Base-by-base conservation (phyloP, 108 stramenopile genomes). In the Skeletonema tropicum region DNA sequence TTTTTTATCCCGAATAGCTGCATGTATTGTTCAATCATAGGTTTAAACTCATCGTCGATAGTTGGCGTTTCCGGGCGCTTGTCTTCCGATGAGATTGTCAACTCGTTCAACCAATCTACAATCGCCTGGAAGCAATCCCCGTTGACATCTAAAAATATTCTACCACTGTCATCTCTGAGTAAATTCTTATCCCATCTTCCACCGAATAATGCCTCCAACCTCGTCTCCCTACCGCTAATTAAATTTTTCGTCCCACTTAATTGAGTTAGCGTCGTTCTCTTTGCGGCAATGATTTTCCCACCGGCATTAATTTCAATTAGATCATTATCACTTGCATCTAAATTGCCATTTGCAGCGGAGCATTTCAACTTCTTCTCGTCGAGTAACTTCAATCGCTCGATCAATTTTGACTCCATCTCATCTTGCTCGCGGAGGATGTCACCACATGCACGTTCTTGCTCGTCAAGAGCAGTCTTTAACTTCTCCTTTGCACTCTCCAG, bases 181-280 rank as follows among this genome's bases (percentile, higher is more conserved):
- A 75, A 25, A 10, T 42, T 69, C 19, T 75, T 75, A 13, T 75
- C 74, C 74, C 74, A 75, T n/a, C 41, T 42, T 5, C 74, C 74
- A 32, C 74, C 68, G 25, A 75, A 75, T 12, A 75, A 45, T 30
- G 67, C 74, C 25, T 75, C 74, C 6, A 75, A 17, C 21, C 68
- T 59, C 30, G 68, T 69, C 26, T 2, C 68, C 74, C 29, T 58
- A 46, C 19, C 26, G 26, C 26, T 29, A 29, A 29, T 29, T 29
- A 29, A 29, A 29, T 29, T 29, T 2, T 29, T 29, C 26, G 26
- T 29, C 26, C 26, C 26, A 29, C 26, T 29, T 29, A 75, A 5
- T 23, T 68, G 68, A n/a, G 36, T 41, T 7, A 75, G 55, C 14
- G 36, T 41, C 11, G 23, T 26, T 1, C 74, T 36, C 23, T 29